Base-by-base conservation (phyloP, 2,329 filamentous ascomycete species). In the Cladosporium cucumerinum region DNA sequence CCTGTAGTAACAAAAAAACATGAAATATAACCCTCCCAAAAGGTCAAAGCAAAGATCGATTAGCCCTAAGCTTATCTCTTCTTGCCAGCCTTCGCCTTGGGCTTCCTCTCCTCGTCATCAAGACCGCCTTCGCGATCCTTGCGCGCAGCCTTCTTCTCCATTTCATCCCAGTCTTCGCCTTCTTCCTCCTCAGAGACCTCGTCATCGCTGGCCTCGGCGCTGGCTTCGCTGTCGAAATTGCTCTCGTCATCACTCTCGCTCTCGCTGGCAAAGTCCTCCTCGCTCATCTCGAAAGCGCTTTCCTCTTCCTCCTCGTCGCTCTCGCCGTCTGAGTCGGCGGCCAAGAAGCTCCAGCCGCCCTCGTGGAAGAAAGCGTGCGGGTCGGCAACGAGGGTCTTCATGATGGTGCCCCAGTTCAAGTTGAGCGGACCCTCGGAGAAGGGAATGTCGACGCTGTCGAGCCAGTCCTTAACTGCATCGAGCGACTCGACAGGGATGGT, bases 361-460 rank as follows among this genome's bases (percentile, higher is more conserved):
- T 98, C 94, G 4, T 85, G 87, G 78, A 97, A 99, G 86, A 99
- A 99, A 71, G 90, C 87, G 76, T 99, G 94, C 2, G 95, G 92
- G 75, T 99, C 93, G 39, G 90, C 89, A 23, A 91, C 94, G 28
- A 99, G 93, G 0, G 95, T 99, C 85, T 99, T 99, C 93, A 99
- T 99, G 75, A 99, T 99, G 18, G 93, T 97, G 12, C 91, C 90
- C 95, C 95, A 99, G 84, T 98, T 98, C 65, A 99, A 85, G 81
- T 99, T 99, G 71, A 99, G 87, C 1, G 94, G 95, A 65, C 95
- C 95, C 78, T 99, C 96, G 14, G 88, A 91, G 82, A 89, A 98
- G 21, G 95, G 89, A 74, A 99, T 96, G 74, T 99, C 94, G 57
- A 95, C 93, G 1, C 90, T 93, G 78, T 99, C 94, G 11, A 99